A percentile compares a stretch with the other conserved stretches of the same genome.
These are phyloP conservation scores for Xylaria intraflava DNA, from an alignment of 495 filamentous ascomycete genomes.

Conservation along the genomic window DNA sequence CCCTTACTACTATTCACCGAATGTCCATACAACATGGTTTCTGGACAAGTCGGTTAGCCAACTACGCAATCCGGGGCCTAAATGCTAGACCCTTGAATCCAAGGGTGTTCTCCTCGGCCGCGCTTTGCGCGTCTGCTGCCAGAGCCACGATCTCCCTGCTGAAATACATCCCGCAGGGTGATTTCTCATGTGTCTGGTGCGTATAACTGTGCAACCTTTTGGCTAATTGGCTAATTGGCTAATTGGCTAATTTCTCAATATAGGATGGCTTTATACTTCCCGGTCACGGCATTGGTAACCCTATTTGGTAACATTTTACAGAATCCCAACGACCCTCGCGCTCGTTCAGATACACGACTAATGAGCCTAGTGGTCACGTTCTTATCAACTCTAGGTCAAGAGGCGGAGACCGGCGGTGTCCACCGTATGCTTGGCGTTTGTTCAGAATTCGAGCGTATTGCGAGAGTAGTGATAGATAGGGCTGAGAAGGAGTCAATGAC, in stretches of 20 bases:
- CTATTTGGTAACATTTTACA: conserved; percentile 96
- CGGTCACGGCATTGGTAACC: conserved; percentile 90
- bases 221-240: too few relatives aligned
- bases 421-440: conserved; percentile 90
- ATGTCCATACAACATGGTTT: conserved; percentile 98
- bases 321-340: conserved; percentile 84
- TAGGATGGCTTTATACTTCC: conserved; percentile 95
- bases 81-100: conserved; percentile 89
- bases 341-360: conserved; percentile 77
- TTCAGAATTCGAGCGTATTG: conserved; percentile 91
- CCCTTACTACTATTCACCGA: conserved; percentile 92
- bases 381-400: conserved; percentile 59
- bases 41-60: conserved; percentile 92
- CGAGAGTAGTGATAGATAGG: conserved; percentile 85
- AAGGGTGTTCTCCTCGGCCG: conserved; percentile 87
- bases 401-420: conserved; percentile 78
- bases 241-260: conserved; percentile 20
- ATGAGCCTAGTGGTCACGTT: conserved; percentile 94
- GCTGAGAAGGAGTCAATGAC: conserved; percentile 72
- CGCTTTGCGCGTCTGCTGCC: conserved; percentile 84
- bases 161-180: conserved; percentile 91
- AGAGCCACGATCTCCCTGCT: conserved; percentile 88
- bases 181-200: conserved; percentile 93
- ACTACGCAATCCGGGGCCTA: conserved; percentile 89
- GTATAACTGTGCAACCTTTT: conserved; percentile 22